Evolutionary conservation across 257 asterid genomes (phyloP), one percentile per base, ranked within the genome.

Genomic region (Catharanthus roseus): DNA sequence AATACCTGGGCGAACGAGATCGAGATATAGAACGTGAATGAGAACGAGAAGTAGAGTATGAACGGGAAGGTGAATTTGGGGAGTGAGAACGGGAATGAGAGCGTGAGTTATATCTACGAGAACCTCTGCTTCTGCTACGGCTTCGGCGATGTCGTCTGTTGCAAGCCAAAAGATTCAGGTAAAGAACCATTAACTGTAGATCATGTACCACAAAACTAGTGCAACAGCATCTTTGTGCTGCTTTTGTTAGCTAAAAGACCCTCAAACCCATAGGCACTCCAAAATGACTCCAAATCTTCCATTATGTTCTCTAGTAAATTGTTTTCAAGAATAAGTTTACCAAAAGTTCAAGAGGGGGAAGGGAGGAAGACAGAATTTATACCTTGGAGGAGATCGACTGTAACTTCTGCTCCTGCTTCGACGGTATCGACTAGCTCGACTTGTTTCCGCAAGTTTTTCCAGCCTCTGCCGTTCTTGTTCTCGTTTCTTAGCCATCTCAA

Each of bases 361-460:
- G 23, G 10, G 19, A 39, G 53, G 23, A 38, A 38, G 42, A 38
- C 5, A 7, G 18, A 41, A 47, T 67, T 1, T 16, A 51, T 82
- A 91, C 99, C 97, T 91, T 56, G 83, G 77, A 76, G 98, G 98
- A 68, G 97, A 95, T 65, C 82, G 95, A 60, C 99, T 95, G 73
- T 82, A 75, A 84, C 97, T 91, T 84, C 96, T 85, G 74, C 97
- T 89, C 15, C 93, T 89, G 77, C 97, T 86, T 74, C 95, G 87
- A 55, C 80, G 83, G 78, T 82, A 70, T 77, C 93, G 88, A 77
- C 89, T 80, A 42, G 77, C 72, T 63, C 90, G 82, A 69, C 84
- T 86, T 7, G 95, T 82, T 81, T 95, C 97, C 2, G 95, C 96
- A 47, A 91, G 90, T 79, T 91, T 91, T 84, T 91, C 93, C n/a